These are phyloP conservation scores for Ricinus communis DNA, from an alignment of 345 rosid genomes.

Conservation along the genomic window DNA sequence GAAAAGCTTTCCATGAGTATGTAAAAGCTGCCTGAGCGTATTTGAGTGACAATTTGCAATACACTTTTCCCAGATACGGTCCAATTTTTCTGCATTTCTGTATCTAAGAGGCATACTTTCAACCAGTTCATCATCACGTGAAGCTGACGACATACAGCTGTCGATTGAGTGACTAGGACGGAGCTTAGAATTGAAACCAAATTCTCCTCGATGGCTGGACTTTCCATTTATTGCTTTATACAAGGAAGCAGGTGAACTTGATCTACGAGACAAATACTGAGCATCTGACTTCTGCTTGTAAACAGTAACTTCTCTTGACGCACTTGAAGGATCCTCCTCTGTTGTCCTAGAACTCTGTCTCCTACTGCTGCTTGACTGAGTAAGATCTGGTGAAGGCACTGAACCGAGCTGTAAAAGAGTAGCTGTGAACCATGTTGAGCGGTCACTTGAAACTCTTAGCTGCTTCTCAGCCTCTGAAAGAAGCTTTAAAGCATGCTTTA, in stretches of 20 bases:
- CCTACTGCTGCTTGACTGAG: conserved; percentile 73
- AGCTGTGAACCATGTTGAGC: conserved; percentile 97
- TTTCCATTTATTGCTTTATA: conserved; percentile 44
- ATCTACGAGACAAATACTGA: conserved; percentile 42
- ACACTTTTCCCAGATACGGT: conserved; percentile 71
- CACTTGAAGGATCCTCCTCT: conserved; percentile 75
- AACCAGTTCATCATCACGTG: conserved; percentile 38
- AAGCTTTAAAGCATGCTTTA: conserved; percentile 93
- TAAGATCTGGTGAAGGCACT: conserved; percentile 67
- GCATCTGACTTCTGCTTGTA: conserved; percentile 58
- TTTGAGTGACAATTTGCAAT: conserved; percentile 89
- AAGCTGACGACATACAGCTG: conserved; percentile 36
- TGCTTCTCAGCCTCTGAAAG: conserved; percentile 97
- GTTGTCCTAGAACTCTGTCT: conserved; percentile 84
- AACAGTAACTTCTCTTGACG: conserved; percentile 56
- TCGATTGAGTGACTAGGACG: conserved; percentile 38
- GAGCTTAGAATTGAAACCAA: conserved; percentile 40
- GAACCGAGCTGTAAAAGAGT: conserved; percentile 92
- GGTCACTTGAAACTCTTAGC: conserved; percentile 78
- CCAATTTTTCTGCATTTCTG: conserved; percentile 61
- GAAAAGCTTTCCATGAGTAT: conserved; percentile 72
- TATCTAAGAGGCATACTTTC: conserved; percentile 43
- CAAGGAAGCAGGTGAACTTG: conserved; percentile 57
- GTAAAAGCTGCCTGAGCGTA: conserved; percentile 80
- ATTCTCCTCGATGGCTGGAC: conserved; percentile 42